Evolutionary conservation across 2,329 filamentous ascomycete genomes (phyloP).

Genomic region (Venturia effusa): DNA sequence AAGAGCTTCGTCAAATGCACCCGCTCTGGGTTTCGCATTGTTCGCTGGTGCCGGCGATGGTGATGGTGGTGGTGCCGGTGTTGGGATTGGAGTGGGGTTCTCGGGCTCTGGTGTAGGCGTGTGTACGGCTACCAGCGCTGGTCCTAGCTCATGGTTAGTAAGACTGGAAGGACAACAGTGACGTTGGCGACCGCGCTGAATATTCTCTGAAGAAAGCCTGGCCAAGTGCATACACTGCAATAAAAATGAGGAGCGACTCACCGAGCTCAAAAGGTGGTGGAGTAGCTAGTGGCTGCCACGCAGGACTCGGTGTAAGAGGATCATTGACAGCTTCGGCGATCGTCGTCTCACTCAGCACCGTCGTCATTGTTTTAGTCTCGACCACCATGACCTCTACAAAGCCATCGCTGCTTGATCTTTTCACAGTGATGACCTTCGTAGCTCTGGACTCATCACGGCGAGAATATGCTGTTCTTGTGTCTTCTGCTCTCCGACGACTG

Average conservation of each 20-base stretch:
- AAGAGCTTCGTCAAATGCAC: neutral
- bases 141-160: neutral
- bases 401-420: neutral
- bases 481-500: neutral
- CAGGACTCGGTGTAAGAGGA: neutral
- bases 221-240: neutral
- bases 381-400: neutral
- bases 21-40: neutral
- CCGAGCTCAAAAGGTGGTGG: neutral
- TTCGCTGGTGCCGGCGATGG: neutral
- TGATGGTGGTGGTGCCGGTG: neutral
- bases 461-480: neutral
- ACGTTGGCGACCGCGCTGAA: neutral
- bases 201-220: neutral
- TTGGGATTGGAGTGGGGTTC: neutral
- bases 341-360: neutral
- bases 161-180: neutral
- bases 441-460: neutral
- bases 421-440: neutral
- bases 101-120: neutral
- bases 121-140: neutral
- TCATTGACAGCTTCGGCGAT: neutral
- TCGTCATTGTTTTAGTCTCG: neutral
- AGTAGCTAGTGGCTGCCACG: neutral
- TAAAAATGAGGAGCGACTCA: neutral